A percentile compares a stretch with the other conserved stretches of the same genome.
phyloP scores from a whole-genome alignment of 2,329 filamentous ascomycete genomes.

The Acrocalymma vagum region DNA sequence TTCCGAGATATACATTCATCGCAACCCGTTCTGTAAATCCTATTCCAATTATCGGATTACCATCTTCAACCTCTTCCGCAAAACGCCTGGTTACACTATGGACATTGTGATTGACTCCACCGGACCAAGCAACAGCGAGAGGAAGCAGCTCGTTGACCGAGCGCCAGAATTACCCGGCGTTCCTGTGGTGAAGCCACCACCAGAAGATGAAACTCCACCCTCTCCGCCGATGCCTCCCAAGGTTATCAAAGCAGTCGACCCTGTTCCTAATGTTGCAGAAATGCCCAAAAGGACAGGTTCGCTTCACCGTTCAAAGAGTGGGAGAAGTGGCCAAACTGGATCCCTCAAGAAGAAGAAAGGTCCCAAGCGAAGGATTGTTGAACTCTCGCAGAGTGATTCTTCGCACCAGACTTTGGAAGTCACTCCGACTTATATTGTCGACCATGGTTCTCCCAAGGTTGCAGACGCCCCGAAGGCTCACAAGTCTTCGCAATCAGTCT shows the following conservation, averaged over 20 bases:
- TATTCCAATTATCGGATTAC: constrained; percentile 85
- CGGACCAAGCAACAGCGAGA: constrained; percentile 84
- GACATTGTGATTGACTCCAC: constrained; percentile 89
- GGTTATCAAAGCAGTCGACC: constrained; percentile 36
- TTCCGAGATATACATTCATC: constrained; percentile 88
- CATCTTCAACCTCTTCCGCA: constrained; percentile 96
- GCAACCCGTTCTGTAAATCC: constrained; percentile 90
- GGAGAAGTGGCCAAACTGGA: constrained; percentile 42
- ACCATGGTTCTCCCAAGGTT: too few species aligned
- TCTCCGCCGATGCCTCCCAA: constrained; percentile 70
- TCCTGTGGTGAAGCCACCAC: constrained; percentile 77
- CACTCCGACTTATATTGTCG: constrained; percentile 21
- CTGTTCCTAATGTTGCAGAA: constrained; percentile 22
- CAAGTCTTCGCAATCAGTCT: constrained; percentile 18
- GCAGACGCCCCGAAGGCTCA: constrained; percentile 26
- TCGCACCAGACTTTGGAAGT: constrained; percentile 34
- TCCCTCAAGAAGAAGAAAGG: constrained; percentile 67
- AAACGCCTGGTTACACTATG: constrained; percentile 86
- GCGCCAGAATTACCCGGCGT: constrained; percentile 78
- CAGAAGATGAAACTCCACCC: constrained; percentile 66
- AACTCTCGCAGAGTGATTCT: constrained; percentile 60
- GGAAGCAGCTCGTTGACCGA: constrained; percentile 83
- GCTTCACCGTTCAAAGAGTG: constrained; percentile 46
- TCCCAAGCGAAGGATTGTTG: constrained; percentile 66
- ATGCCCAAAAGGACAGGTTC: constrained; percentile 32